Evolutionary conservation across 257 asterid species (phyloP).

Genomic region (Plantago major): DNA sequence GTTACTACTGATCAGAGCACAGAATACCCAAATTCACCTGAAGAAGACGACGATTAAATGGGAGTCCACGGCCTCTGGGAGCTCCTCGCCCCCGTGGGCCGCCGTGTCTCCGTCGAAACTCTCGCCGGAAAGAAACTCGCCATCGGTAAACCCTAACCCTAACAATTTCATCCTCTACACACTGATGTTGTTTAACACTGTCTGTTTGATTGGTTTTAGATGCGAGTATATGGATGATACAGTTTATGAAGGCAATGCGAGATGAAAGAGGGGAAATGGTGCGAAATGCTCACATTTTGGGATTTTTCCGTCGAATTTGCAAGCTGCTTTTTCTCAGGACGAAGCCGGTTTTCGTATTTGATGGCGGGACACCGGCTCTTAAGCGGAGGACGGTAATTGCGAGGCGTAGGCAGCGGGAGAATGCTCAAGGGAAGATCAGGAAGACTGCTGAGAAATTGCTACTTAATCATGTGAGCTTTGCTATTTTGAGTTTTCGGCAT

Average conservation of each 20-base stretch:
- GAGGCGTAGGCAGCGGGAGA: slow-evolving; percentile 95
- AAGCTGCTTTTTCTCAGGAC: slow-evolving; percentile 86
- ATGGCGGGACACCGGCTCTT: slow-evolving; percentile 93
- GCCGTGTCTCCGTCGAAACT: slow-evolving; percentile 96
- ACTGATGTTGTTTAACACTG: background rate
- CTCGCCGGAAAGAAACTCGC: slow-evolving; percentile 89
- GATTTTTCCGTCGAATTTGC: slow-evolving; percentile 92
- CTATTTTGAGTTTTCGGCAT: background rate
- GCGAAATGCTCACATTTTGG: slow-evolving; percentile 83
- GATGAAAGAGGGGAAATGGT: slow-evolving; percentile 98
- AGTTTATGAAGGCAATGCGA: slow-evolving; percentile 97
- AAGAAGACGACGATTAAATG: slow-evolving; percentile 25
- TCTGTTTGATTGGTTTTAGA: slow-evolving; percentile 34
- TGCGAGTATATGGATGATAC: slow-evolving; percentile 98
- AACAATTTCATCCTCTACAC: background rate
- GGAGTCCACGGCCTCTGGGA: slow-evolving; percentile 99
- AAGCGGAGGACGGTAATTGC: slow-evolving; percentile 93
- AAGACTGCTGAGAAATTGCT: slow-evolving; percentile 96
- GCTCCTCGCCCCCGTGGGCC: slow-evolving; percentile 93
- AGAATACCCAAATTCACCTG: too few relatives aligned
- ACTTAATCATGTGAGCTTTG: slow-evolving; percentile 66
- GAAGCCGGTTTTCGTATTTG: slow-evolving; percentile 92
- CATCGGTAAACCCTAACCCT: slow-evolving; percentile 60
- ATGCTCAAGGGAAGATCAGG: slow-evolving; percentile 92
- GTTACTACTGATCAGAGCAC: too few relatives aligned